Evolutionary conservation across 371 early-diverging fungal species (phyloP), one percentile per base, ranked within the genome.

Genomic region (Funneliformis caledonium): DNA sequence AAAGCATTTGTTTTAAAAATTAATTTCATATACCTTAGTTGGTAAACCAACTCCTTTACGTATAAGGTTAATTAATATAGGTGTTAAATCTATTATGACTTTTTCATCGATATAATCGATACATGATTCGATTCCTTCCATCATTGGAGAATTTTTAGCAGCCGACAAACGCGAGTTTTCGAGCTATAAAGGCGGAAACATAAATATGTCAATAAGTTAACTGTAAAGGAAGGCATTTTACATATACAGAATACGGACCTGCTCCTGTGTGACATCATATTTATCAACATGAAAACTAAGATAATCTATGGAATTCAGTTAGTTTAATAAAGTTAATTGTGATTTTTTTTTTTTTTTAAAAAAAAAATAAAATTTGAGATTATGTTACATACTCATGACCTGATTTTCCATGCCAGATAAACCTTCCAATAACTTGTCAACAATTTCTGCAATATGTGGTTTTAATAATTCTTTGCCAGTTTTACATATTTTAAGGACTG

Each of bases 261-360:
- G 94, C 50, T 96, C 95, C 69, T 92, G 92, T 14, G 96, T 91
- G n/a, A 97, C 91, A 67, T 95, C 91, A 81, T 96, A 96, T 77
- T 91, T 91, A 45, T 94, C 95, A 0, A 93, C 91, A 82, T 98
- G 96, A 88, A 97, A 96, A n/a, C 93, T 93, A 45, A 97, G 82
- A 83, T 97, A 97, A 84, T 92, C 92, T 81, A 89, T 81, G n/a
- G 47, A 72, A 64, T 47, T 37, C 42, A 47, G 42, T 14, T 45
- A 70, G 12, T 22, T 33, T 64, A 26, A 0, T 26, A 26, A 26
- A 26, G 26, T 73, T 76, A 43, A 22, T 14, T 52, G 8, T 50
- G 6, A 10, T 0, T 37, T 37, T 37, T 37, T 37, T 37, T 37
- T 37, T 37, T 37, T 37, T 2, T 37, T 0, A 37, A 37, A 67